Conservation (phyloP, 441 rosid species). For the Theobroma grandiflorum region DNA sequence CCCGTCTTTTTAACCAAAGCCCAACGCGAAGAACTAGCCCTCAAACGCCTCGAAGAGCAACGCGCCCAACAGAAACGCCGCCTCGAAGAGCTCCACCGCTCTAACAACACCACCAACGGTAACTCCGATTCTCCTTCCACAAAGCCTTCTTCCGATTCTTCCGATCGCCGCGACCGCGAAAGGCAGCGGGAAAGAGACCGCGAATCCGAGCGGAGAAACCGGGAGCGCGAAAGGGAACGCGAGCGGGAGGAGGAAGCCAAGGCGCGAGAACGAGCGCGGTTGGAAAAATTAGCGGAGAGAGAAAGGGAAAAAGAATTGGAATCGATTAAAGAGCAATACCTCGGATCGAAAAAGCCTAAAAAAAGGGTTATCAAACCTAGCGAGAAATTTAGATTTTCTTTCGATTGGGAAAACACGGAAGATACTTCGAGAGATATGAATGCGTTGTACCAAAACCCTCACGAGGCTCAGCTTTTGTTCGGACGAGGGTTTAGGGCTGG, state of each 20-base stretch:
- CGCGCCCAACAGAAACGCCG: conserved; percentile 60
- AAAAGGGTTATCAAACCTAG: conserved; percentile 94
- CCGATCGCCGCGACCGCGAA: conserved; percentile 47
- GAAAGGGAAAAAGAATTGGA: conserved; percentile 86
- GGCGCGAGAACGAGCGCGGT: conserved; percentile 66
- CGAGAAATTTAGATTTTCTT: conserved; percentile 93
- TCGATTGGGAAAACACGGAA: conserved; percentile 95
- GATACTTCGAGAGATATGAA: conserved; percentile 92
- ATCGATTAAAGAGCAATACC: conserved; percentile 82
- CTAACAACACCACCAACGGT: background rate
- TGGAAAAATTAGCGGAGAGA: conserved; percentile 77
- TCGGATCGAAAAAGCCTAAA: conserved; percentile 91
- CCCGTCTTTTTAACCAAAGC: conserved; percentile 86
- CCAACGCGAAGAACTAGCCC: conserved; percentile 81
- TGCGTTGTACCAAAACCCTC: conserved; percentile 81
- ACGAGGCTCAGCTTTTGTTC: conserved; percentile 86
- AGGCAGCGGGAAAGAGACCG: conserved; percentile 58
- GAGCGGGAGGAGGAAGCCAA: conserved; percentile 76
- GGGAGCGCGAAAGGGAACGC: conserved; percentile 67
- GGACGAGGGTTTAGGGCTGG: conserved; percentile 95
- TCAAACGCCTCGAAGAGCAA: conserved; percentile 80
- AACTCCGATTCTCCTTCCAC: background rate
- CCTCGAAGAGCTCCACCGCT: conserved; percentile 42
- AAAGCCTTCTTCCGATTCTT: conserved; percentile 37
- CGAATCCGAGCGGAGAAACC: conserved; percentile 54